Conservation (phyloP, 148 eudicot species). For the Vaccinium macrocarpon region DNA sequence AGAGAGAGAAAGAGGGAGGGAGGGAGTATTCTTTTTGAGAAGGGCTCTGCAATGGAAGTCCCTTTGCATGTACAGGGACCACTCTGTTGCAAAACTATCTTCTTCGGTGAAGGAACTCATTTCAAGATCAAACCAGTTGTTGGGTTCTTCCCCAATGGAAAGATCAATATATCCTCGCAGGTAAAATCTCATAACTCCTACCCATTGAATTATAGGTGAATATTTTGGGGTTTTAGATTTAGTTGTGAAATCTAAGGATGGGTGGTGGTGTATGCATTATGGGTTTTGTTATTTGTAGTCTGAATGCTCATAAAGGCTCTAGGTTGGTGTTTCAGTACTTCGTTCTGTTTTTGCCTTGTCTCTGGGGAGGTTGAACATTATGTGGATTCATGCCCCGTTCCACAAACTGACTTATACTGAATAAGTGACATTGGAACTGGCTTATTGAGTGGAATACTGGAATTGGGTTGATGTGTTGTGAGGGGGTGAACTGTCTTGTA, state of each 20-base stretch:
- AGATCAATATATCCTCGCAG: constrained; percentile 16
- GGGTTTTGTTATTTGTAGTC: neutral
- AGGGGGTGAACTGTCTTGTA: too few relatives aligned
- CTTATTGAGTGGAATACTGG: too few relatives aligned
- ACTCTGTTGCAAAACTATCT: constrained; percentile 31
- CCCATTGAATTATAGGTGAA: neutral
- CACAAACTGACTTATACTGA: too few relatives aligned
- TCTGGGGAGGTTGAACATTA: neutral
- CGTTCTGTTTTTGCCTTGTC: neutral
- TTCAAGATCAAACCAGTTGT: constrained; percentile 48
- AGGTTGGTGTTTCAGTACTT: neutral
- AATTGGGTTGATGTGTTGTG: too few relatives aligned
- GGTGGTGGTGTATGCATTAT: neutral
- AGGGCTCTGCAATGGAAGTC: constrained; percentile 48
- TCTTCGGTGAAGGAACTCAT: constrained; percentile 27
- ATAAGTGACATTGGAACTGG: too few relatives aligned
- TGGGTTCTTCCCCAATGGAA: constrained; percentile 36
- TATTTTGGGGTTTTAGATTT: constrained; percentile 8
- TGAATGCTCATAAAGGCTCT: neutral
- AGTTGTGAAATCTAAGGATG: neutral
- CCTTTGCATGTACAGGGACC: constrained; percentile 46
- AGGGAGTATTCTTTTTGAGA: neutral
- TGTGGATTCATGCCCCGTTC: neutral
- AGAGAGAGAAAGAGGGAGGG: neutral
- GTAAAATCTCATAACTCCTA: constrained; percentile 16